Evolutionary conservation across 805 yeast species (phyloP).

Genomic region (Priceomyces castillae): DNA sequence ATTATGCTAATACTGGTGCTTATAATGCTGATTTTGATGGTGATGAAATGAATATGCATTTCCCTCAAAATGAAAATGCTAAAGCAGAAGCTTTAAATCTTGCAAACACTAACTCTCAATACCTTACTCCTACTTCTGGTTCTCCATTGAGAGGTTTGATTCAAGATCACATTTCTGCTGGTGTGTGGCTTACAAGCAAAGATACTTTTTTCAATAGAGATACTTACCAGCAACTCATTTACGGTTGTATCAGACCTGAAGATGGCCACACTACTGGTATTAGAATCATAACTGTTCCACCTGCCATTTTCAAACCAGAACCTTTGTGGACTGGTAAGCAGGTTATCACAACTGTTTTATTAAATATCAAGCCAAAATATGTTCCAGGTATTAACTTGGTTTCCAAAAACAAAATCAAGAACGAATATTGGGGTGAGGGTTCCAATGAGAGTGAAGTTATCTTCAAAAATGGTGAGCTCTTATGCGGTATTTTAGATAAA

Average conservation of each 20-base stretch:
- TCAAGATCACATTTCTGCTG: constrained; percentile 98
- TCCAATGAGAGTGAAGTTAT: constrained; percentile 84
- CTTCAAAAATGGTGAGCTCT: constrained; percentile 79
- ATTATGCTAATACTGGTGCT: constrained; percentile 98
- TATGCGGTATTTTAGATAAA: constrained; percentile 93
- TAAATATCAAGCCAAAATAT: constrained; percentile 80
- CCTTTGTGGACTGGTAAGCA: constrained; percentile 99
- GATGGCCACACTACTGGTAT: constrained; percentile 85
- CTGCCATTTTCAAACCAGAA: constrained; percentile 81
- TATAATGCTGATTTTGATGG: constrained; percentile 99
- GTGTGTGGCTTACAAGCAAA: constrained; percentile 95
- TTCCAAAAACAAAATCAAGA: constrained; percentile 85
- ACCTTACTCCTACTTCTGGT: constrained; percentile 97
- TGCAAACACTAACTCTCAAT: constrained; percentile 97
- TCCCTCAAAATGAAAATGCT: constrained; percentile 97
- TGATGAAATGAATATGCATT: constrained; percentile 99
- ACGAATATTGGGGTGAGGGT: constrained; percentile 89
- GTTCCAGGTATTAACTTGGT: constrained; percentile 89
- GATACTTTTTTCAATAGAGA: constrained; percentile 90
- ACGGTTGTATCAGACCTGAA: constrained; percentile 94
- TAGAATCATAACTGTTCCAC: constrained; percentile 76
- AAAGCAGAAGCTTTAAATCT: constrained; percentile 92
- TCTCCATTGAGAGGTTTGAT: constrained; percentile 97
- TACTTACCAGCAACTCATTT: constrained; percentile 87
- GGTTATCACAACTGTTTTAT: constrained; percentile 84